Evolutionary conservation across 2,329 filamentous ascomycete genomes (phyloP).

Genomic region (Fusarium anthophilum): DNA sequence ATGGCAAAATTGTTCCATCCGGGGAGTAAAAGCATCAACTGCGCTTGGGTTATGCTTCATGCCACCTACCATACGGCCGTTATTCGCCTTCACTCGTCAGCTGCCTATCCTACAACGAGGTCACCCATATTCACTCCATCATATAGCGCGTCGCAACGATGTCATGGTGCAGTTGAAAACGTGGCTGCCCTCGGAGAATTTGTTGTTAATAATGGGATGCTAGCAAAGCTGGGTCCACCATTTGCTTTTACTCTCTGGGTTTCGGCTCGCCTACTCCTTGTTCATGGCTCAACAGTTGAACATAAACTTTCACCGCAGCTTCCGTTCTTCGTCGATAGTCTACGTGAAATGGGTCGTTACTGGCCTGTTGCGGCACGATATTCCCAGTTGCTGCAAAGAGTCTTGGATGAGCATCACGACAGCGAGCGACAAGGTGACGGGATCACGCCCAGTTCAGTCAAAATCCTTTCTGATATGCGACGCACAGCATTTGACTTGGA

Average conservation of each 20-base stretch:
- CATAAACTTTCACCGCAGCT: constrained; percentile 84
- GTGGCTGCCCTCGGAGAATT: constrained; percentile 82
- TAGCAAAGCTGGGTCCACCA: constrained; percentile 84
- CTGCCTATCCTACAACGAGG: constrained; percentile 88
- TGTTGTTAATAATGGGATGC: constrained; percentile 77
- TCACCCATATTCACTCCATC: constrained; percentile 91
- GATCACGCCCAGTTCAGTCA: constrained; percentile 82
- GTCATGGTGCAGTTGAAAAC: constrained; percentile 83
- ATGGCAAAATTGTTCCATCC: constrained; percentile 80
- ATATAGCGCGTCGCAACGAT: constrained; percentile 84
- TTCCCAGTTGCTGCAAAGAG: constrained; percentile 79
- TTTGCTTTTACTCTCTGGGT: constrained; percentile 96
- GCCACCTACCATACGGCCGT: constrained; percentile 90
- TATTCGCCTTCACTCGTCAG: constrained; percentile 90
- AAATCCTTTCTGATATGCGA: constrained; percentile 90
- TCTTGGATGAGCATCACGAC: constrained; percentile 86
- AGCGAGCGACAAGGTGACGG: constrained; percentile 78
- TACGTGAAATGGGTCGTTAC: constrained; percentile 81
- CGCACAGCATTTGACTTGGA: constrained; percentile 90
- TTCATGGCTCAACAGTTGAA: constrained; percentile 90
- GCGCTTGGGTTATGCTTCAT: constrained; percentile 91
- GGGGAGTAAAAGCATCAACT: constrained; percentile 75
- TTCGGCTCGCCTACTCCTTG: constrained; percentile 83
- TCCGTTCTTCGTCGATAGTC: constrained; percentile 81
- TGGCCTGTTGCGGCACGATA: constrained; percentile 91